A percentile compares a stretch with the other conserved stretches of the same genome.
These are phyloP conservation scores for Lasiodiplodia hormozganensis DNA, from an alignment of 2,329 filamentous ascomycete species.

Conservation along the genomic window DNA sequence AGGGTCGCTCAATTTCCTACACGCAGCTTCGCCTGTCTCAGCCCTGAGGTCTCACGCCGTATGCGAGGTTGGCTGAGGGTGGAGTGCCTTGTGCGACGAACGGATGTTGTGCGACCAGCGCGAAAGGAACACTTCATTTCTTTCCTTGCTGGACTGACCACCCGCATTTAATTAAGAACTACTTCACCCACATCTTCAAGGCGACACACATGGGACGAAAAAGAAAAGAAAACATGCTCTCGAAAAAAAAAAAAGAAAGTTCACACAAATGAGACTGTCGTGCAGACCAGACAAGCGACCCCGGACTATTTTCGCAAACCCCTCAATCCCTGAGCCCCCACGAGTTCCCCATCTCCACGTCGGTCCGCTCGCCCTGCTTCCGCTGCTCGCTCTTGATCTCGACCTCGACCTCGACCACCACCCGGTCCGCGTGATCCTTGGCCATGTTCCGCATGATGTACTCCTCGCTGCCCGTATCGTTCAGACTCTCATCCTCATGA, in stretches of 20 bases:
- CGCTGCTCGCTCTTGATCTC: neutral
- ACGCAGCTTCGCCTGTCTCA: slow-evolving; percentile 7
- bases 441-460: slow-evolving; percentile 5
- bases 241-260: neutral
- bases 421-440: neutral
- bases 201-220: neutral
- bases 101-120: neutral
- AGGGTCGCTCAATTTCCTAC: slow-evolving; percentile 6
- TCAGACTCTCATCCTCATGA: neutral
- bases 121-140: neutral
- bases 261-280: neutral
- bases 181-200: neutral
- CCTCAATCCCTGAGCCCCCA: neutral
- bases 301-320: neutral
- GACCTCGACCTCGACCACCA: slow-evolving; percentile 4
- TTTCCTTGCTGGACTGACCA: neutral
- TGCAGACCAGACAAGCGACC: neutral
- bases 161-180: neutral
- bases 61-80: slow-evolving; percentile 13
- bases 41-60: neutral
- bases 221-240: neutral
- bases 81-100: neutral
- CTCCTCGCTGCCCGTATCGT: neutral
- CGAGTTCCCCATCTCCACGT: slow-evolving; percentile 4
- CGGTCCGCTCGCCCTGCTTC: slow-evolving; percentile 4